Percentiles rank a stretch among this genome's conserved stretches.
Conservation (phyloP, 306 rosid species). For the Prunus fruticosa region DNA sequence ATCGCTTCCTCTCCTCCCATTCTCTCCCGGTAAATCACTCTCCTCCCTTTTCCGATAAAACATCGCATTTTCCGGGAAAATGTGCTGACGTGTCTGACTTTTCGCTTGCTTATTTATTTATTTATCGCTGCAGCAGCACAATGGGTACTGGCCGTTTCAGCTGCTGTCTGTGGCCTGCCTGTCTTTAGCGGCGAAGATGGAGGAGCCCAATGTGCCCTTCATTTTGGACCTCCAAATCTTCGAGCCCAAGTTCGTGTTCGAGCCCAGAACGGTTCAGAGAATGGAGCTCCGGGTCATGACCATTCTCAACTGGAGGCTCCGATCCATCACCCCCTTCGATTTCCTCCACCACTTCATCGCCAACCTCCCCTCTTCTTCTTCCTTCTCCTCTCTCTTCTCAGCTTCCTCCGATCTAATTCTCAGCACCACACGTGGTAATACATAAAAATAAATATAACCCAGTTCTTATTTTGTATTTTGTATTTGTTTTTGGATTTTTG, state of each 20-base stretch:
- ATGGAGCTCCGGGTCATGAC: conserved; percentile 69
- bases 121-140: conserved; percentile 14
- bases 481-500: background rate
- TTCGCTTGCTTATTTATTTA: background rate
- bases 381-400: conserved; percentile 23
- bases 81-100: background rate
- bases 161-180: conserved; percentile 74
- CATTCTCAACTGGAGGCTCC: conserved; percentile 62
- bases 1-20: conserved; percentile 62
- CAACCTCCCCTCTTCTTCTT: conserved; percentile 40
- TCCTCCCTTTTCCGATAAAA: conserved; percentile 2
- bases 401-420: conserved; percentile 49
- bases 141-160: conserved; percentile 64
- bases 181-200: conserved; percentile 86
- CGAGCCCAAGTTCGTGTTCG: conserved; percentile 50
- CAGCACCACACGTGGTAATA: conserved; percentile 52
- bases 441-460: background rate
- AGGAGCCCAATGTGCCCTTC: conserved; percentile 49
- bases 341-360: conserved; percentile 51
- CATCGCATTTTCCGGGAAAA: conserved; percentile 1
- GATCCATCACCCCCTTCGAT: conserved; percentile 72
- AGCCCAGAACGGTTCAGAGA: conserved; percentile 56
- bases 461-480: background rate
- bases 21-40: conserved; percentile 44
- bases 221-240: conserved; percentile 57